Base-by-base conservation (phyloP, 2,329 filamentous ascomycete genomes). In the Apiospora hydei region DNA sequence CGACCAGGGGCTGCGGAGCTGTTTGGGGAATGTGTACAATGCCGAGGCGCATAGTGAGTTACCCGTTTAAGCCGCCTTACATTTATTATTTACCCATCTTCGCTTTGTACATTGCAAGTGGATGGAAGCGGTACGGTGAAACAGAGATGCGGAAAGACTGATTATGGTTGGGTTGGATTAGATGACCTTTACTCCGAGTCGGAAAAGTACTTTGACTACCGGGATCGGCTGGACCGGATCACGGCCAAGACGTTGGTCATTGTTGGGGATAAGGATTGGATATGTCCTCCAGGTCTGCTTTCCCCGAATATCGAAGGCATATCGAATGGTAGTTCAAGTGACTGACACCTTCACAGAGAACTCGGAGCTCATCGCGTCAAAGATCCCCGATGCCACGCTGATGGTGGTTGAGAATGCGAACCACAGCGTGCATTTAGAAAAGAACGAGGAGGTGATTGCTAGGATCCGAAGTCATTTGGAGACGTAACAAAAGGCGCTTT, bases 141-240 rank as follows among this genome's bases (percentile, higher is more conserved):
- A n/a, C n/a, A n/a, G n/a, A n/a, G n/a, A n/a, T n/a, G n/a, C n/a
- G n/a, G n/a, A n/a, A n/a, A n/a, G n/a, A n/a, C n/a, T n/a, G n/a
- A n/a, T n/a, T n/a, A 16, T 26, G 14, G 3, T 14, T 44, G 30
- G 44, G 6, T 7, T 21, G 30, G 66, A 18, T 1, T 14, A 82
- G 81, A 83, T 70, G 79, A 79, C 26, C 73, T 83, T 1, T 83
- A 82, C 71, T 79, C 78, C 0, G 76, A 80, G 66, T 66, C 74
- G 14, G 79, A 83, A 70, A 83, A 83, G 73, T 82, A 81, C 61
- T 83, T 83, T 72, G 82, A 83, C 70, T 84, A 84, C 71, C 76
- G 78, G 2, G 73, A 77, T 11, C 71, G 76, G 16, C 74, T 84
- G 11, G 49, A 73, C 10, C 68, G 71, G 10, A 79, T 83, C 34